Base-by-base conservation (phyloP, 139 green algal species). In the Dunaliella sp. region DNA sequence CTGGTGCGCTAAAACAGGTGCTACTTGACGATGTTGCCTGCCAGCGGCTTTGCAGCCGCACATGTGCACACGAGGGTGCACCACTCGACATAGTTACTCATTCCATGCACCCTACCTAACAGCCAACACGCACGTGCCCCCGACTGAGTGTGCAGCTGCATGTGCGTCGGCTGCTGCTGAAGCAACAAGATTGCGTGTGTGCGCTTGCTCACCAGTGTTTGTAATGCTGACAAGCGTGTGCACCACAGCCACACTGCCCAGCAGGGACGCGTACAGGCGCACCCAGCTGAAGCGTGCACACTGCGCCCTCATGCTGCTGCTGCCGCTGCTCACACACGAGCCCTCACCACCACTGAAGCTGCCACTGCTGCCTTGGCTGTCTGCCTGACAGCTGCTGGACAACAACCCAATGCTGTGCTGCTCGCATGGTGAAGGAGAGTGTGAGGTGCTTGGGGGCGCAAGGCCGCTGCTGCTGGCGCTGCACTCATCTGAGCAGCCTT, bases 181-280 rank as follows among this genome's bases (percentile, higher is more conserved):
- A n/a, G n/a, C n/a, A n/a, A n/a, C n/a, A n/a, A n/a, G n/a, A n/a
- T n/a, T n/a, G n/a, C n/a, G n/a, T n/a, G n/a, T n/a, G n/a, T n/a
- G n/a, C n/a, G n/a, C 16, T 65, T 7, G 48, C 48, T 65, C 48
- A 65, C 48, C 48, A 26, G 48, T 16, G 48, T 65, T 7, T 16
- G 48, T 65, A 16, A 65, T 65, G 48, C 76, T 31, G 28, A 31
- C 34, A 1, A 81, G n/a, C 37, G 76, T 34, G 76, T 34, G 76
- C 76, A 81, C 76, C 30, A 81, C 76, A 2, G 76, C 76, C 76
- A 81, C 7, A 34, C 76, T 81, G 76, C n/a, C 76, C n/a, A 81
- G n/a, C 76, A 81, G 76, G 7, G 76, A 33, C 30, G 34, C n/a
- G 37, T 81, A 81, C 30, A 81, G 31, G n/a, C 76, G 76, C 76